Evolutionary conservation across 352 stramenopile genomes (phyloP), one percentile per base, ranked within the genome.

Genomic region (Thraustochytrium striatum): DNA sequence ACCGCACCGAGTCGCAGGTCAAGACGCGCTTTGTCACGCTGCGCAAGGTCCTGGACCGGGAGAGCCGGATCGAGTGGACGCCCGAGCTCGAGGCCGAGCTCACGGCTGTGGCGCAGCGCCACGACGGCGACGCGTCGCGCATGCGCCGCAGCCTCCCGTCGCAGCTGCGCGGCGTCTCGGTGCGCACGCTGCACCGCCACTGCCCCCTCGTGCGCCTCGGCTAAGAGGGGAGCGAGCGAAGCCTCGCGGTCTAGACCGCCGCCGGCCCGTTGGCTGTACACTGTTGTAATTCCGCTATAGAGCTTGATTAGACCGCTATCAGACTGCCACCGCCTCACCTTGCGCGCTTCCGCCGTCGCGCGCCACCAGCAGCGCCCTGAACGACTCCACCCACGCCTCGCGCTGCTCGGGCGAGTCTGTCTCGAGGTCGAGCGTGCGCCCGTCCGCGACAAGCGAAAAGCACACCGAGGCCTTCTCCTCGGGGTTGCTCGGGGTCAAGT

Each of bases 1-100:
- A 94, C 3, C 87, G 94, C 41, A 98, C 94, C 0, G 94, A 98
- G 28, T 52, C 44, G 9, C 11, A 11, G 35, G 39, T 70, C 59
- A 70, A 70, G 59, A 55, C 32, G 7, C 25, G 59, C 16, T 8
- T 9, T 11, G 44, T 52, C 11, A 57, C 8, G 7, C 59, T 70
- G 59, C 47, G 25, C 16, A 16, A 55, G 47, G 47, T 25, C 16
- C 25, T 55, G 16, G 16, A 25, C 47, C 16, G 25, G 25, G 47
- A 55, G 16, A 16, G 25, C 16, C 16, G 16, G 25, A 55, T 25
- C 16, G 16, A 55, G 25, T 55, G 47, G 47, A 55, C 47, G 16
- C 47, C 47, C 25, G 47, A 55, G 47, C 47, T 55, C 47, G 25
- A 21, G 16, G 25, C 16, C 47, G 25, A 55, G 25, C 47, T 55